phyloP scores from a whole-genome alignment of 164 flowering plant genomes.

The Macadamia tetraphylla region DNA sequence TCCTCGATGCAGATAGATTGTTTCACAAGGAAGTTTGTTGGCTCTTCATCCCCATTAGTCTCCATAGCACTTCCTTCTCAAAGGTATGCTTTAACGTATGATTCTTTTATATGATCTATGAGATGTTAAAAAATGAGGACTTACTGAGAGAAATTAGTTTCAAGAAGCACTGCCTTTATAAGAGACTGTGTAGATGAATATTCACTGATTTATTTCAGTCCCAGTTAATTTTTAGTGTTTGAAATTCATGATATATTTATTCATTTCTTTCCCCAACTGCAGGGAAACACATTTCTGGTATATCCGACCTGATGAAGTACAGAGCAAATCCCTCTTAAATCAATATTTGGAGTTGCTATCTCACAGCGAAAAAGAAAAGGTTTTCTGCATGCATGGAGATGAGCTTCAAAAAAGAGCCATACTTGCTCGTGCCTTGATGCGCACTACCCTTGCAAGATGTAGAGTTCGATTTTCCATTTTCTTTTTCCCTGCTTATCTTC shows the following conservation, averaged over 20 bases:
- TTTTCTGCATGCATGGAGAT: constrained; percentile 42
- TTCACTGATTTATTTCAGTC: too few species aligned
- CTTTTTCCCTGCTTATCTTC: background rate
- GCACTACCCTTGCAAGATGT: constrained; percentile 93
- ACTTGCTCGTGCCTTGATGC: constrained; percentile 78
- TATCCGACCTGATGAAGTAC: constrained; percentile 65
- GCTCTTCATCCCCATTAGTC: constrained; percentile 27
- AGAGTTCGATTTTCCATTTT: constrained; percentile 9
- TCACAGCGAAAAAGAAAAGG: constrained; percentile 55
- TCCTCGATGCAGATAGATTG: constrained; percentile 35
- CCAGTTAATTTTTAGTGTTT: background rate
- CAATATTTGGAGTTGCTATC: constrained; percentile 60
- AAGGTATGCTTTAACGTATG: constrained; percentile 28
- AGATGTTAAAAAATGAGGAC: background rate
- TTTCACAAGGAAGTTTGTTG: constrained; percentile 29
- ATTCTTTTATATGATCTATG: background rate
- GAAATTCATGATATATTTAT: background rate
- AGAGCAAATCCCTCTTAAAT: constrained; percentile 39
- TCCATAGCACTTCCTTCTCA: constrained; percentile 52
- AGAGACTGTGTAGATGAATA: too few species aligned
- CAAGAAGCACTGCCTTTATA: too few species aligned
- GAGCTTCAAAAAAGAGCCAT: constrained; percentile 58
- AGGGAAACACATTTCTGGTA: constrained; percentile 96
- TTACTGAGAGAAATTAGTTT: too few species aligned
- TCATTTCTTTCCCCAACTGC: constrained; percentile 7